Evolutionary conservation across 305 asterid species (phyloP).

Genomic region (Fraxinus xanthoxyloides): DNA sequence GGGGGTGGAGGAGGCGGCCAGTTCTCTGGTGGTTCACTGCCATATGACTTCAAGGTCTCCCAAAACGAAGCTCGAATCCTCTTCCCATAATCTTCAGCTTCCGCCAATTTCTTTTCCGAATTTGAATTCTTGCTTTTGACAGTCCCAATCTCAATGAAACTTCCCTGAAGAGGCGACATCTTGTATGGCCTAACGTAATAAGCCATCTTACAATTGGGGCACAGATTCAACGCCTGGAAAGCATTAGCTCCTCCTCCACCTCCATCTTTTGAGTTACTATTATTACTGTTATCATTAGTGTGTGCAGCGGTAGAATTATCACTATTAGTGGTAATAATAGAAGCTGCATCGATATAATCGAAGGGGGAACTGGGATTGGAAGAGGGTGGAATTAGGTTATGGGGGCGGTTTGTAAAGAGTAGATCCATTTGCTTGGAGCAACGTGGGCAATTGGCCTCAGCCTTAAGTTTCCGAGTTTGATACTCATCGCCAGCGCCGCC

Average conservation of each 20-base stretch:
- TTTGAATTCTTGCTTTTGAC: slow-evolving; percentile 42
- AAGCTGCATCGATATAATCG: slow-evolving; percentile 19
- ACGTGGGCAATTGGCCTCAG: slow-evolving; percentile 92
- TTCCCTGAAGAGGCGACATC: slow-evolving; percentile 62
- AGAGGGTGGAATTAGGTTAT: slow-evolving; percentile 57
- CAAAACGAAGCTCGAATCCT: slow-evolving; percentile 65
- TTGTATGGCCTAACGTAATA: slow-evolving; percentile 53
- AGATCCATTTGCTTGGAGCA: slow-evolving; percentile 93
- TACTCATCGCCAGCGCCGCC: slow-evolving; percentile 55
- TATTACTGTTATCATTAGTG: not conserved
- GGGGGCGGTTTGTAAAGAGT: slow-evolving; percentile 63
- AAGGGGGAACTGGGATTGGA: slow-evolving; percentile 20
- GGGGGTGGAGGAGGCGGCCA: slow-evolving; percentile 48
- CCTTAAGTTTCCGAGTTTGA: slow-evolving; percentile 64
- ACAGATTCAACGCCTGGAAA: slow-evolving; percentile 51
- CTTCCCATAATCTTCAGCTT: slow-evolving; percentile 42
- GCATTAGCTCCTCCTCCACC: slow-evolving; percentile 33
- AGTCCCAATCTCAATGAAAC: slow-evolving; percentile 55
- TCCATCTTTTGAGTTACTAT: slow-evolving; percentile 7
- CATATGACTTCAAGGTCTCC: slow-evolving; percentile 71
- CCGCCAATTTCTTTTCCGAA: slow-evolving; percentile 44
- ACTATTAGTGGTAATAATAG: not conserved
- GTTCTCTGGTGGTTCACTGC: slow-evolving; percentile 74
- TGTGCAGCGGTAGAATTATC: not conserved
- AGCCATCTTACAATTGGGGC: slow-evolving; percentile 63